Base-by-base conservation (phyloP, 176 grass and related monocot species). In the Zizania latifolia region DNA sequence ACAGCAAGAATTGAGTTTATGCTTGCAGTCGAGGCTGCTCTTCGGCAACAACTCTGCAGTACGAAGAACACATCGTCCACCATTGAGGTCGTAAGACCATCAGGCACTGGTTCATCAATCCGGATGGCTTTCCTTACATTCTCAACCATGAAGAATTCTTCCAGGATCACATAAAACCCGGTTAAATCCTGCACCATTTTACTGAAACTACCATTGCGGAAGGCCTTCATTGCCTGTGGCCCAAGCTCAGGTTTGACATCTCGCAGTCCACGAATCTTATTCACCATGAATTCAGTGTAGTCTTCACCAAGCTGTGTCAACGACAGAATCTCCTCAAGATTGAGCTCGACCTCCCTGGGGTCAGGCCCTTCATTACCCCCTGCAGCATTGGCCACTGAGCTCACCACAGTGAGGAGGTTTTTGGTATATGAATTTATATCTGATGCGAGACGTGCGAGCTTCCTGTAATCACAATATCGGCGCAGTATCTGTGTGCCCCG, bases 121-220 rank as follows among this genome's bases (percentile, higher is more conserved):
- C 68, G 76, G 71, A 94, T 87, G 31, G 94, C 91, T 58, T 98
- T 98, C 78, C 94, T 91, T 70, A 98, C 84, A 81, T 98, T 98
- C 79, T 92, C 89, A 41, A 98, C 91, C 94, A 98, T 98, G 78
- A 94, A 94, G 79, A 98, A 98, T 76, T 98, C 94, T 72, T 98
- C 94, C 62, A 94, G 83, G 50, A 98, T 94, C 43, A 98, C 76
- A 55, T 94, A 94, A 66, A 89, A 98, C n/a, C 91, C 91, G 35
- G 89, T 94, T 33, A 94, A 72, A 78, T 94, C 91, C 57, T 92
- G 86, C 60, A 86, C 89, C 78, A 81, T 83, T 74, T 86, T 94
- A 44, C 66, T 88, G 19, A 98, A 94, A 65, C 79, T 98, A 43
- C 94, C 89, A 59, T 84, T 93, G 40, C 83, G 87, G 70, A 94